phyloP scores from a whole-genome alignment of 441 rosid species.

The Flueggea neowawraea region DNA sequence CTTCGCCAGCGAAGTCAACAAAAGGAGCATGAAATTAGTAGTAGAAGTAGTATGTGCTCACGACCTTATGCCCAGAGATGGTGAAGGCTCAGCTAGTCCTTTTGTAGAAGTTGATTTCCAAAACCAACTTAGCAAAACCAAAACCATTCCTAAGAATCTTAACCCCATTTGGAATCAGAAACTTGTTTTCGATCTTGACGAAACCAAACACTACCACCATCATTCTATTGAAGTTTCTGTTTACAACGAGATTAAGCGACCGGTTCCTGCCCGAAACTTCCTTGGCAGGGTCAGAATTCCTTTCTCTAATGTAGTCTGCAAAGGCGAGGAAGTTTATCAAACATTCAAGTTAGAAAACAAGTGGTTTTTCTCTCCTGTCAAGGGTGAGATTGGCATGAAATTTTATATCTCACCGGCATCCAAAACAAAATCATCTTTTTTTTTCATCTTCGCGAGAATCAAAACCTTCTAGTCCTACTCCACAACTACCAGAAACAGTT shows the following conservation, averaged over 20 bases:
- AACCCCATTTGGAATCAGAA: conserved; percentile 54
- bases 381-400: conserved; percentile 54
- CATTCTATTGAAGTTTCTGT: conserved; percentile 17
- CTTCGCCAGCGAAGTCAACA: conserved; percentile 18
- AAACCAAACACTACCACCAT: conserved; percentile 14
- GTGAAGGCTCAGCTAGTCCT: conserved; percentile 48
- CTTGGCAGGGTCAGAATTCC: conserved; percentile 31
- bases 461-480: no score
- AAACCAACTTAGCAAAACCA: conserved; percentile 45
- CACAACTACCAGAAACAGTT: conserved; percentile 11
- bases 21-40: conserved; percentile 40
- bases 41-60: conserved; percentile 58
- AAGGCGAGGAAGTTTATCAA: conserved; percentile 51
- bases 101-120: conserved; percentile 48
- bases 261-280: conserved; percentile 33
- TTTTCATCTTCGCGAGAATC: not conserved
- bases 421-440: not conserved
- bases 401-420: conserved; percentile 17
- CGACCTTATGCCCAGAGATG: conserved; percentile 49
- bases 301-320: conserved; percentile 26
- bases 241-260: conserved; percentile 1
- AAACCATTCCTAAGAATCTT: conserved; percentile 42
- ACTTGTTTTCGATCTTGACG: conserved; percentile 34
- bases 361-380: conserved; percentile 35
- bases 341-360: conserved; percentile 37